Evolutionary conservation across 2,329 filamentous ascomycete genomes (phyloP).

Genomic region (Truncatella angustata): DNA sequence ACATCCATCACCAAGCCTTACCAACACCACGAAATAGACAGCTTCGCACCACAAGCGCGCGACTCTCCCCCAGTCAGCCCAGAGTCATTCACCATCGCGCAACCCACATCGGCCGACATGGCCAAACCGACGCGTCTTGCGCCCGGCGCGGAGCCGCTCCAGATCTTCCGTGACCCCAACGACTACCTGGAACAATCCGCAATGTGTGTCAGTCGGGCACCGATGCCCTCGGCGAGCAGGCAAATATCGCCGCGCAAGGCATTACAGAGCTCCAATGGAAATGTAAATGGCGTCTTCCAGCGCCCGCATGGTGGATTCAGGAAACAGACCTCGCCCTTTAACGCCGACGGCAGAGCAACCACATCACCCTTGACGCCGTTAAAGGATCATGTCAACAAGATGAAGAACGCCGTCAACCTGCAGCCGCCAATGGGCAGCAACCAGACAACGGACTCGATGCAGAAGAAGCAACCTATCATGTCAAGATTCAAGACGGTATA

Average conservation of each 20-base stretch:
- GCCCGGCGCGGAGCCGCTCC: constrained; percentile 45
- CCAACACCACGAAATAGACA: not conserved
- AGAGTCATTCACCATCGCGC: not conserved
- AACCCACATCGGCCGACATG: constrained; percentile 42
- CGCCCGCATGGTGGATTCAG: constrained; percentile 53
- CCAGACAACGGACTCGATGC: constrained; percentile 63
- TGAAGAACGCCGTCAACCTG: constrained; percentile 68
- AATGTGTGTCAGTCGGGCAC: constrained; percentile 51
- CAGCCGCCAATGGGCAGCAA: constrained; percentile 57
- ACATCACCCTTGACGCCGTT: constrained; percentile 61
- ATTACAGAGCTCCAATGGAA: constrained; percentile 44
- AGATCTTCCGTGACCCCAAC: constrained; percentile 44
- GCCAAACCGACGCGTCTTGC: constrained; percentile 49
- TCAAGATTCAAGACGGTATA: constrained; percentile 58
- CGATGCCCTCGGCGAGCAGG: constrained; percentile 52
- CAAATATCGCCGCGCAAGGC: constrained; percentile 41
- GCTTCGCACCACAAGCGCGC: too few relatives aligned
- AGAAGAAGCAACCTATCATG: constrained; percentile 62
- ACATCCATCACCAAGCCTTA: not conserved
- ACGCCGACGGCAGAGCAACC: constrained; percentile 52
- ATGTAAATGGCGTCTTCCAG: constrained; percentile 65
- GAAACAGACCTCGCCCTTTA: constrained; percentile 67
- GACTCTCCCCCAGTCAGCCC: too few relatives aligned
- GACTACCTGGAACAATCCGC: constrained; percentile 45
- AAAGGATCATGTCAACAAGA: constrained; percentile 54